Evolutionary conservation across 208 protist species (phyloP).

Genomic region (Angomonas deanei): DNA sequence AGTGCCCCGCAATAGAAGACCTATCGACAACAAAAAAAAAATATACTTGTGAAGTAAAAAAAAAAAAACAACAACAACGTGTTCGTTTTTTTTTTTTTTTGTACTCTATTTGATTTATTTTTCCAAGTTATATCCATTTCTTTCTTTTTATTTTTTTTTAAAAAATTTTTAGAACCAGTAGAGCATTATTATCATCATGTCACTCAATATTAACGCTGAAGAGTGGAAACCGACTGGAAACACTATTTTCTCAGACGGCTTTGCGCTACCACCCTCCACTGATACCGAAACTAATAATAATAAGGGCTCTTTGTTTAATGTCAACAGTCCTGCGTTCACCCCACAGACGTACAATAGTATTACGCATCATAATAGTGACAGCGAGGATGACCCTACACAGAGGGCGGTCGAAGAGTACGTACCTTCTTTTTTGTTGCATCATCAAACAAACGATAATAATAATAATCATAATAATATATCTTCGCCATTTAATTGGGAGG

Average conservation of each 20-base stretch:
- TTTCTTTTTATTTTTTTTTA: constrained; percentile 2
- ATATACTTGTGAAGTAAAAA: not conserved
- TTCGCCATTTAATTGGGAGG: constrained; percentile 72
- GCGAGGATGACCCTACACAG: no score
- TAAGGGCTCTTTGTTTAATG: not conserved
- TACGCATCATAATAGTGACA: no score
- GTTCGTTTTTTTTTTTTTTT: constrained; percentile 8
- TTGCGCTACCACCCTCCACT: constrained; percentile 29
- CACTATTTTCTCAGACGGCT: constrained; percentile 19
- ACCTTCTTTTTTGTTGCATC: not conserved
- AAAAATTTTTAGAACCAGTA: not conserved
- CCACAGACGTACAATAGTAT: not conserved
- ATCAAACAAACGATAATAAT: no score
- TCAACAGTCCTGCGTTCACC: not conserved
- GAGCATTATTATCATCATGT: constrained; percentile 1
- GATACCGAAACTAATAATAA: not conserved
- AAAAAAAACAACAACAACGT: constrained; percentile 1
- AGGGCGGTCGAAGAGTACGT: not conserved
- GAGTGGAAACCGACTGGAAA: constrained; percentile 69
- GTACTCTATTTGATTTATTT: constrained; percentile 7
- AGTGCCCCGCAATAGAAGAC: not conserved
- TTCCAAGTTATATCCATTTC: not conserved
- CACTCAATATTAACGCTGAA: constrained; percentile 66
- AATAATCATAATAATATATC: no score
- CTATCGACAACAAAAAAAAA: not conserved